A percentile compares a stretch with the other conserved stretches of the same genome.
These are phyloP conservation scores for Flaveria ramosissima DNA, from an alignment of 129 eudicot genomes.

Conservation along the genomic window DNA sequence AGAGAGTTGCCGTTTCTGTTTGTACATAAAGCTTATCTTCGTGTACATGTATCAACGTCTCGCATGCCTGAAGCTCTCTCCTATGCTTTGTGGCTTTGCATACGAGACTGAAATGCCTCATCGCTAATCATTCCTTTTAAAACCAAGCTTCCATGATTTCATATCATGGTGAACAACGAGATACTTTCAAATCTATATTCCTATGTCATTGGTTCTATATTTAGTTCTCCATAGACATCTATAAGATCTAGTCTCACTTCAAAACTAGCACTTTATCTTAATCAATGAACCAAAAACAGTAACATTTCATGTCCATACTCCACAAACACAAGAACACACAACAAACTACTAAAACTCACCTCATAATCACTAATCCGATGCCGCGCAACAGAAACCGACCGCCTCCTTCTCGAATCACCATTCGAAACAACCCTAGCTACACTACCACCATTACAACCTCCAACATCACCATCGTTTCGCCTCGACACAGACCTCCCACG, in stretches of 20 bases:
- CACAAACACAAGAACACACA: neutral
- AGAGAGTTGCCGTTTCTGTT: neutral
- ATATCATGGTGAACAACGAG: neutral
- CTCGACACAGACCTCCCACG: conserved; percentile 88
- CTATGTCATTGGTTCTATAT: neutral
- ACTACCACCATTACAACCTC: conserved; percentile 22
- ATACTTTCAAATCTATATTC: neutral
- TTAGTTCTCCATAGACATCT: neutral
- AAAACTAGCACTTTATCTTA: neutral
- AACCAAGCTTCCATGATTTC: neutral
- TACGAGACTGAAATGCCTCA: too few species aligned
- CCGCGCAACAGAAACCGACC: conserved; percentile 79
- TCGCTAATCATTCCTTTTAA: too few species aligned
- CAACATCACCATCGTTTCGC: conserved; percentile 35
- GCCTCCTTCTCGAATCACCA: conserved; percentile 61
- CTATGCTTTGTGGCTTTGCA: neutral
- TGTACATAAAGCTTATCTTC: neutral
- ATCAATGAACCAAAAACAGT: neutral
- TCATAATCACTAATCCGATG: conserved; percentile 64
- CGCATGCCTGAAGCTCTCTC: neutral
- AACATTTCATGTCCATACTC: neutral
- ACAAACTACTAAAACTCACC: conserved; percentile 28
- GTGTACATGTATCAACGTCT: neutral
- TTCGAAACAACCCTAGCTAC: conserved; percentile 32
- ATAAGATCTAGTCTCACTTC: neutral